These are phyloP conservation scores for Taphrina wiesneri DNA, from an alignment of 1,139 yeast genomes.

Conservation along the genomic window DNA sequence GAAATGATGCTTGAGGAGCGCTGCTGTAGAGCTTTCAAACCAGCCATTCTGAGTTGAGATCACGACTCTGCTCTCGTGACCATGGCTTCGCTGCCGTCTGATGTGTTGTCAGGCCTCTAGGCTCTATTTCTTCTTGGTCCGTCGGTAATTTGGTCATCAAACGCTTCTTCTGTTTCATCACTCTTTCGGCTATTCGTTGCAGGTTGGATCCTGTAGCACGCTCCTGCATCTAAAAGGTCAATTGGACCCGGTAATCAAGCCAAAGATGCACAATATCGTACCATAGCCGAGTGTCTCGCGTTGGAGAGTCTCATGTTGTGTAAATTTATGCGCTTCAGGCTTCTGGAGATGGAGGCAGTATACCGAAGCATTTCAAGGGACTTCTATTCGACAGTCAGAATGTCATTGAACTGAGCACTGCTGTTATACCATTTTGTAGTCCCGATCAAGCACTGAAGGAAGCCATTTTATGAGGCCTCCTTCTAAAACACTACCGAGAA, in stretches of 20 bases:
- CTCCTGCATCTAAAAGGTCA: neutral
- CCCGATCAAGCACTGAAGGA: neutral
- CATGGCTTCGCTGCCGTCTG: neutral
- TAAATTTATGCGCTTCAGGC: neutral
- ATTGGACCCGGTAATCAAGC: neutral
- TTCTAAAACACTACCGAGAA: neutral
- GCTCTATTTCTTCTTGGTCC: neutral
- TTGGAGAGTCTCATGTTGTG: neutral
- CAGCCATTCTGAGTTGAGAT: neutral
- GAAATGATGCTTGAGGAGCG: neutral
- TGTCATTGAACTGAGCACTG: neutral
- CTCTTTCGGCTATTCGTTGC: neutral
- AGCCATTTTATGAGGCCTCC: neutral
- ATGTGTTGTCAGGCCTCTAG: neutral
- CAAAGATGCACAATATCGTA: neutral
- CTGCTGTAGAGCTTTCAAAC: neutral
- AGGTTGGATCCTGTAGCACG: neutral
- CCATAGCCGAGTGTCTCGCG: neutral
- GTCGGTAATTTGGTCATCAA: neutral
- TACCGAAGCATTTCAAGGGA: neutral
- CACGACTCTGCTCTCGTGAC: neutral
- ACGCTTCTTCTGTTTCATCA: neutral
- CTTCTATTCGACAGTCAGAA: neutral
- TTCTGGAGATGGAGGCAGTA: constrained; percentile 1
- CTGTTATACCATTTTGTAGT: neutral